Conservation (phyloP, 495 filamentous ascomycete genomes). For the Evernia prunastri region DNA sequence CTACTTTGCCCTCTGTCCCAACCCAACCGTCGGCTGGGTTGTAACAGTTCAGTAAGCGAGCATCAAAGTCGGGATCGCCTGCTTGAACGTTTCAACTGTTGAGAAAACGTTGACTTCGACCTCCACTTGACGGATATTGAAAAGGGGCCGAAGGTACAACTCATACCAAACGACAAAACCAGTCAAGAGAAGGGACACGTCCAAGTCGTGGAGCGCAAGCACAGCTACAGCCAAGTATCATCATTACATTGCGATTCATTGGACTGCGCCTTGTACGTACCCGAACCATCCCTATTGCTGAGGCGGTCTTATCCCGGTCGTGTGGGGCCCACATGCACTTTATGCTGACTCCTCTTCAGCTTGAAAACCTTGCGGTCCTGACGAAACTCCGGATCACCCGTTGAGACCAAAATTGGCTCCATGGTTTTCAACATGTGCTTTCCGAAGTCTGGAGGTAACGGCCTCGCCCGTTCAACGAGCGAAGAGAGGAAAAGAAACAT, state of each 20-base stretch:
- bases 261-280: conserved; percentile 3
- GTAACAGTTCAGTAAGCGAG: not conserved
- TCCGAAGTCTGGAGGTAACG: conserved; percentile 26
- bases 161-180: not conserved
- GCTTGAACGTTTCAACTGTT: not conserved
- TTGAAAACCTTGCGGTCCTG: not conserved
- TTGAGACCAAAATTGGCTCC: conserved; percentile 1
- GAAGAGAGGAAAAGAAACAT: conserved; percentile 37
- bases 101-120: not conserved
- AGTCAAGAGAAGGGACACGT: not conserved
- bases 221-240: not conserved
- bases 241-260: not conserved
- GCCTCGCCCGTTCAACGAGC: conserved; percentile 25
- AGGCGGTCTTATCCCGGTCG: conserved; percentile 1
- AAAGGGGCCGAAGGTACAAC: not conserved
- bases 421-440: conserved; percentile 32
- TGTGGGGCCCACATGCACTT: conserved; percentile 11
- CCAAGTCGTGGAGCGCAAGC: not conserved
- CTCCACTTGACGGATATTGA: not conserved
- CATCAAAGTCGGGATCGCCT: not conserved
- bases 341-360: not conserved
- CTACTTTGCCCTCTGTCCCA: not conserved
- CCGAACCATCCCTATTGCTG: not conserved
- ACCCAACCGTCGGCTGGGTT: not conserved
- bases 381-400: not conserved